phyloP scores from a whole-genome alignment of 1,139 yeast species.

The Blastobotrys arbuscula region DNA sequence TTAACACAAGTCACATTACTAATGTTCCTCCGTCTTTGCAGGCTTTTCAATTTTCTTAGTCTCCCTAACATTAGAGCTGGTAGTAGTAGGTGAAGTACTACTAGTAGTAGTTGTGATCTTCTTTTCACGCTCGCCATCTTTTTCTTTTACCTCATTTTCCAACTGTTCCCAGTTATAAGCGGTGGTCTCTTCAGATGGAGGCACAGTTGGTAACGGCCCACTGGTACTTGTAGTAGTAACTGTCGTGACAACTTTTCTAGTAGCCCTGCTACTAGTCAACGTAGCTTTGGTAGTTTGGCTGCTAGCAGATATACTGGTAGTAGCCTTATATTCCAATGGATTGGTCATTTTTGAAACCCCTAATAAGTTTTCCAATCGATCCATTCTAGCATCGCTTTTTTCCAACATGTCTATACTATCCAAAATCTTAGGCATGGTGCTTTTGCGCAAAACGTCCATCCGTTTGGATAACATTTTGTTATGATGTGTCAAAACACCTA shows the following conservation, averaged over 20 bases:
- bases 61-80: not conserved
- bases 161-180: not conserved
- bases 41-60: too few relatives aligned
- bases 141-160: not conserved
- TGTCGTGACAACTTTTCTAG: not conserved
- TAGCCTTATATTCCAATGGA: too few relatives aligned
- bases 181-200: slow-evolving; percentile 2
- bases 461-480: not conserved
- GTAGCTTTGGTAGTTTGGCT: not conserved
- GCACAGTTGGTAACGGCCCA: not conserved
- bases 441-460: not conserved
- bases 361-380: not conserved
- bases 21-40: too few relatives aligned
- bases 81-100: not conserved
- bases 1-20: too few relatives aligned
- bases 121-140: not conserved
- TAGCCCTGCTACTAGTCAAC: not conserved
- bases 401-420: not conserved
- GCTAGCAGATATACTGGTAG: too few relatives aligned
- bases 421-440: not conserved
- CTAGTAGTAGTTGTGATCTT: not conserved
- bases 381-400: not conserved
- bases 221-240: not conserved
- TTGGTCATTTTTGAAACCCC: not conserved
- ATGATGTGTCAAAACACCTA: not conserved